These are phyloP conservation scores for Cinchona pubescens DNA, from an alignment of 257 asterid genomes.

Conservation along the genomic window DNA sequence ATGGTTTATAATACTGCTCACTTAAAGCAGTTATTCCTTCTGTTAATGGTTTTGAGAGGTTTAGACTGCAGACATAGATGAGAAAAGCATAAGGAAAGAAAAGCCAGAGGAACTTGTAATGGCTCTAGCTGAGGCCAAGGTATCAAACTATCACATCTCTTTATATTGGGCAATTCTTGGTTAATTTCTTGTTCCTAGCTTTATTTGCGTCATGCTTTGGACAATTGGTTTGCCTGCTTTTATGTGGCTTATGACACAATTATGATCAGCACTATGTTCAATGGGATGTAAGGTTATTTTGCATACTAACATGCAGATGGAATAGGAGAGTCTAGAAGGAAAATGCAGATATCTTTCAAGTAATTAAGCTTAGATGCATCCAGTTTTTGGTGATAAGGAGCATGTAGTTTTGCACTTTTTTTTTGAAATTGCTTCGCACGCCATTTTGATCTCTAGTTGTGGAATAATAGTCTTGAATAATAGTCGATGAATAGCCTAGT, in stretches of 20 bases:
- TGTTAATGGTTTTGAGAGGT: constrained; percentile 19
- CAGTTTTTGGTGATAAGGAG: background rate
- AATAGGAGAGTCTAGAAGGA: background rate
- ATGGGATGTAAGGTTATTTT: background rate
- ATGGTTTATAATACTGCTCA: too few species aligned
- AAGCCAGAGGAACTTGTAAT: constrained; percentile 75
- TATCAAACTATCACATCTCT: too few species aligned
- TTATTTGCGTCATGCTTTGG: background rate
- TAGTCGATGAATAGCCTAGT: too few species aligned
- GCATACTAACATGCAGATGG: background rate
- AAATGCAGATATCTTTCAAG: background rate
- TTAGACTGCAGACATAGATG: constrained; percentile 83
- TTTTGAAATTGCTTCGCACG: background rate
- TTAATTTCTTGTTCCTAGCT: constrained; percentile 5
- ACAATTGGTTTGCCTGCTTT: background rate
- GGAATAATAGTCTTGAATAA: background rate
- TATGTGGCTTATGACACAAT: background rate
- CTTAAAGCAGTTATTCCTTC: background rate
- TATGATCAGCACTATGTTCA: background rate
- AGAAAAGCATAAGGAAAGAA: constrained; percentile 71
- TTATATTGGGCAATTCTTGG: background rate
- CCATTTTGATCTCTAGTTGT: background rate
- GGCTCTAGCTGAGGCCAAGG: constrained; percentile 90
- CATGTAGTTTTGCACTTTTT: background rate
- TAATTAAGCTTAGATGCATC: background rate